Evolutionary conservation across 2,329 filamentous ascomycete species (phyloP).

Genomic region (Pseudofabraea citricarpa): DNA sequence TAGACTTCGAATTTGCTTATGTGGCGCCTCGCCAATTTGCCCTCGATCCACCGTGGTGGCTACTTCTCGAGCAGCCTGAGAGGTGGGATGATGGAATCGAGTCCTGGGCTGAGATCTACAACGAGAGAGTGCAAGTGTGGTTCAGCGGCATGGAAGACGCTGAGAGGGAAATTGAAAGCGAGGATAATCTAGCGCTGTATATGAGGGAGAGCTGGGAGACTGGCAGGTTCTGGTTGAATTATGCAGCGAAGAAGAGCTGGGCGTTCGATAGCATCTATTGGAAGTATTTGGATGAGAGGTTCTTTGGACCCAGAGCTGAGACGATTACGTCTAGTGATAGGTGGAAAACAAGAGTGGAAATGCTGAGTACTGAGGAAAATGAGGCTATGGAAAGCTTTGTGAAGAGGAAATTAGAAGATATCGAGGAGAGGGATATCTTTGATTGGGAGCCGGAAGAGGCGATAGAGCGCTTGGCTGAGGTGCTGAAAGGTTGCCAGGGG

Average conservation of each 20-base stretch:
- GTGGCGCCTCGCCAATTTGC: constrained; percentile 27
- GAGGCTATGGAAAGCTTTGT: constrained; percentile 26
- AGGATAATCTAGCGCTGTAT: constrained; percentile 15
- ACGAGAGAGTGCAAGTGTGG: constrained; percentile 27
- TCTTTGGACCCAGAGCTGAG: constrained; percentile 9
- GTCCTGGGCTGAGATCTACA: constrained; percentile 27
- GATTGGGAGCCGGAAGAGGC: constrained; percentile 21
- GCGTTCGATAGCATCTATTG: constrained; percentile 15
- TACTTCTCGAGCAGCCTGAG: constrained; percentile 28
- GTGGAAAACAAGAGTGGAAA: constrained; percentile 20
- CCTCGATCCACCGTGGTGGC: constrained; percentile 32
- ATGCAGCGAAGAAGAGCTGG: constrained; percentile 26
- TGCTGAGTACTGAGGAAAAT: constrained; percentile 21
- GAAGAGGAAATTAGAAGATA: constrained; percentile 24
- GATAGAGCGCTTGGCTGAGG: constrained; percentile 9
- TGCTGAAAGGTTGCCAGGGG: constrained; percentile 5
- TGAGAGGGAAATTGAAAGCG: constrained; percentile 21
- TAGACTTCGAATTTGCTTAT: constrained; percentile 37
- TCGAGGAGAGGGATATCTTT: constrained; percentile 18
- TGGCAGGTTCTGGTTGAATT: constrained; percentile 25
- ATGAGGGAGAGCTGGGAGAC: constrained; percentile 33
- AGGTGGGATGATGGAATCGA: constrained; percentile 26
- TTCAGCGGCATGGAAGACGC: constrained; percentile 25
- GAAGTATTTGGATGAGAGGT: constrained; percentile 24
- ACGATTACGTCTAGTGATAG: constrained; percentile 9